phyloP scores from a whole-genome alignment of 345 rosid genomes.

The Eucalyptus fibrosa region DNA sequence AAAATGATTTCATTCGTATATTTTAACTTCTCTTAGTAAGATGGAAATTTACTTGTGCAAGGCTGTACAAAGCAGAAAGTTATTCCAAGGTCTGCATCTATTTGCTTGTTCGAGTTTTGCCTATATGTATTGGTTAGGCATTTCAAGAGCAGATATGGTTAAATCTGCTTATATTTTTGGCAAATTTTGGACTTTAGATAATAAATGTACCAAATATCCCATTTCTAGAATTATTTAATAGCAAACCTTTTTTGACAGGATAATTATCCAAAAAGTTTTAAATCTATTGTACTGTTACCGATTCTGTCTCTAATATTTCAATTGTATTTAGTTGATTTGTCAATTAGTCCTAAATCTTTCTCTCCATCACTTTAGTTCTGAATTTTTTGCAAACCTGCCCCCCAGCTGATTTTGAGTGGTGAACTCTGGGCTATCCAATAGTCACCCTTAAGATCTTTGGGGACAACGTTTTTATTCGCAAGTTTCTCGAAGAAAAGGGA shows the following conservation, averaged over 20 bases:
- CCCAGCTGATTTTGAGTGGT: not conserved
- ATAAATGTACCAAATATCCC: not conserved
- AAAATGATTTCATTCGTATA: too few species aligned
- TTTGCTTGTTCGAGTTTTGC: not conserved
- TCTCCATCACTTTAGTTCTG: not conserved
- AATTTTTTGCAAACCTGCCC: not conserved
- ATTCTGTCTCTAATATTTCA: not conserved
- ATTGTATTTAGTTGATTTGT: too few species aligned
- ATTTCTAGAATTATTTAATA: not conserved
- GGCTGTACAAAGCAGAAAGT: not conserved
- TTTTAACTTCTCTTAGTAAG: not conserved
- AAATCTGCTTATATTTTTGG: not conserved
- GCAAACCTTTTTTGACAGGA: fast-evolving
- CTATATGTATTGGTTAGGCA: not conserved
- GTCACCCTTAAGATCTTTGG: constrained; percentile 33
- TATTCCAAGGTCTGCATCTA: not conserved
- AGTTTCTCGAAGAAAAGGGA: constrained; percentile 11
- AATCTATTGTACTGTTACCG: fast-evolving
- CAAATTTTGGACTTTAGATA: not conserved
- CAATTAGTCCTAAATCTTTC: not conserved
- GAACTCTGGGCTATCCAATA: not conserved
- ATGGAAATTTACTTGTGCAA: not conserved
- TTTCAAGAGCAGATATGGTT: not conserved
- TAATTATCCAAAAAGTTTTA: not conserved
- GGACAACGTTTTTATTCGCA: constrained; percentile 24